phyloP scores from a whole-genome alignment of 2,329 filamentous ascomycete genomes.

The Setomelanomma holmii region DNA sequence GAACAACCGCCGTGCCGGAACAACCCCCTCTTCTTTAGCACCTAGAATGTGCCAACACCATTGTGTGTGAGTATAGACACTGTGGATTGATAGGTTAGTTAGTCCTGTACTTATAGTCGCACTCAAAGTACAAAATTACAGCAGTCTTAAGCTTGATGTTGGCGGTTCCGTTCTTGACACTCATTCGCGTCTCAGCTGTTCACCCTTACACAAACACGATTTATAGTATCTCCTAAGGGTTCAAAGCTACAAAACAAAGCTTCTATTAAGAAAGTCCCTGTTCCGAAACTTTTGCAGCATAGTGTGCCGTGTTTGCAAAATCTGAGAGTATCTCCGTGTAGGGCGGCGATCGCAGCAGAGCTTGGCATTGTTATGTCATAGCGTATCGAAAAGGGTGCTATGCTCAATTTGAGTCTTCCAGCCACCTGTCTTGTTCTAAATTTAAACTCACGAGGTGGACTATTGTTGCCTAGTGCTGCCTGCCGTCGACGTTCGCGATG shows the following conservation, averaged over 20 bases:
- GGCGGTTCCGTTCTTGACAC: constrained; percentile 3
- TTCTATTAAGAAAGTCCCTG: constrained; percentile 1
- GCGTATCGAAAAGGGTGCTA: neutral
- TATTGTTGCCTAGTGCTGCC: neutral
- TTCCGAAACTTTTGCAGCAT: neutral
- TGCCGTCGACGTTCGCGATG: neutral
- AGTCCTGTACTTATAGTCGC: constrained; percentile 1
- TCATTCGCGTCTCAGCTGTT: constrained; percentile 4
- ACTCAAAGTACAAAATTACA: constrained; percentile 10
- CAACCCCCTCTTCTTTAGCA: constrained; percentile 11
- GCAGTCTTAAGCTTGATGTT: constrained; percentile 8
- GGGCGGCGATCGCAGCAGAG: neutral
- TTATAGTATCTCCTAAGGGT: constrained; percentile 2
- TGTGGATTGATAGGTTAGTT: neutral
- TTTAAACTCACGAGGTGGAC: neutral
- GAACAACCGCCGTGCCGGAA: constrained; percentile 12
- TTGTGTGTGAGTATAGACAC: constrained; percentile 1
- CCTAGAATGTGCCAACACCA: constrained; percentile 5
- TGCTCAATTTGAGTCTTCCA: constrained; percentile 1
- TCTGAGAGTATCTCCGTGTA: neutral
- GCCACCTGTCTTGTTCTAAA: neutral
- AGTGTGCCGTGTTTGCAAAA: neutral
- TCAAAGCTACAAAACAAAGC: neutral
- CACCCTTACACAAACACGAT: constrained; percentile 3
- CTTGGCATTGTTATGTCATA: constrained; percentile 2